These are phyloP conservation scores for Lathyrus sativus DNA, from an alignment of 306 rosid species.

Conservation along the genomic window DNA sequence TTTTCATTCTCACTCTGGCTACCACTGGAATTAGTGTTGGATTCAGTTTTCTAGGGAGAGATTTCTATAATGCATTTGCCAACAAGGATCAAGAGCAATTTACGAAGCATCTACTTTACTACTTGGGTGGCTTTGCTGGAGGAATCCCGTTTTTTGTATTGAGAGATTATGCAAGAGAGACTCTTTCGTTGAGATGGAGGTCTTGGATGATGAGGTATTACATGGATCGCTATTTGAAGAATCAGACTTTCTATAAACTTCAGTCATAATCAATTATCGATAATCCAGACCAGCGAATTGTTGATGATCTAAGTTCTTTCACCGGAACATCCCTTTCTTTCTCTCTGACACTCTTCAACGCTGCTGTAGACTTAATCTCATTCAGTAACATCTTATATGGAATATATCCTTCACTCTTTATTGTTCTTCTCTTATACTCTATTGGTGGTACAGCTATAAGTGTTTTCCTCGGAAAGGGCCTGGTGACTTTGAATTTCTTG, in stretches of 20 bases:
- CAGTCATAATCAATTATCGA: constrained; percentile 94
- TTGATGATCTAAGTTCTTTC: constrained; percentile 91
- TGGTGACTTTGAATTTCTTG: constrained; percentile 83
- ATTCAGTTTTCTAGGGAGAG: constrained; percentile 91
- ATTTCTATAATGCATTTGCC: constrained; percentile 91
- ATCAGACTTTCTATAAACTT: constrained; percentile 85
- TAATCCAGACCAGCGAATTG: constrained; percentile 96
- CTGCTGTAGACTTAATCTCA: constrained; percentile 84
- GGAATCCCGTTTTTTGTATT: constrained; percentile 97
- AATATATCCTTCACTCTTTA: constrained; percentile 89
- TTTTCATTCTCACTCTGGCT: constrained; percentile 85
- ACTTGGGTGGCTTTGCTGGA: constrained; percentile 87
- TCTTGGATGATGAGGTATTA: constrained; percentile 98
- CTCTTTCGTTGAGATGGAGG: constrained; percentile 93
- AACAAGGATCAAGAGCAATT: constrained; percentile 98
- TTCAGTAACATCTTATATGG: constrained; percentile 92
- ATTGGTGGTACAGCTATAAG: constrained; percentile 92
- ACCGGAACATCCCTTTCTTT: constrained; percentile 87
- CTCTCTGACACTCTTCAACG: constrained; percentile 76
- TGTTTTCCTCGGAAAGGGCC: constrained; percentile 87
- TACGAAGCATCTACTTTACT: constrained; percentile 82
- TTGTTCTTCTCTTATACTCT: constrained; percentile 82
- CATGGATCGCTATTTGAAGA: constrained; percentile 83
- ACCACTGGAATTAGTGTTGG: constrained; percentile 97
- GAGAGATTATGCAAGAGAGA: constrained; percentile 90